These are phyloP conservation scores for Porogramme epimiltina DNA, from an alignment of 1,284 basidiomycete species.

Conservation along the genomic window DNA sequence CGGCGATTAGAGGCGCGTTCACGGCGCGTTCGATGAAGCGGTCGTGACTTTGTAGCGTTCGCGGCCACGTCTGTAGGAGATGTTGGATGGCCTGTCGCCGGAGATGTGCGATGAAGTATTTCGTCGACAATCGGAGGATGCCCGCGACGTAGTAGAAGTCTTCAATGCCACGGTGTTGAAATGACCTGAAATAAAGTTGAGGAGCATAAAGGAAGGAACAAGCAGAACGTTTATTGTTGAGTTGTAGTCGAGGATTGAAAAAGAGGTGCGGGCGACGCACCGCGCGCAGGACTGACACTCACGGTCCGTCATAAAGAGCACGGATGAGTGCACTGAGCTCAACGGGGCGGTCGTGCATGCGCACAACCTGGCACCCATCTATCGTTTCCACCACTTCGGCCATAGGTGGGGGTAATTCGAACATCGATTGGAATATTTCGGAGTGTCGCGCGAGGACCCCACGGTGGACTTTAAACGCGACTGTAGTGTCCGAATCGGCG, in stretches of 20 bases:
- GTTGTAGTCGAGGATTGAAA: not conserved
- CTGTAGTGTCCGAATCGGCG: slow-evolving; percentile 27
- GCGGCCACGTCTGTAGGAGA: slow-evolving; percentile 53
- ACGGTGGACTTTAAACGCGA: slow-evolving; percentile 58
- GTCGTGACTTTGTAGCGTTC: slow-evolving; percentile 57
- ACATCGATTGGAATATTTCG: slow-evolving; percentile 61
- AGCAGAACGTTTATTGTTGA: not conserved
- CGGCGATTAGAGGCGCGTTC: slow-evolving; percentile 40
- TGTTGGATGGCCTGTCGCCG: slow-evolving; percentile 49
- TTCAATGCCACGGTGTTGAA: slow-evolving; percentile 42
- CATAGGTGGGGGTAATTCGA: slow-evolving; percentile 49
- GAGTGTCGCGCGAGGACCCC: slow-evolving; percentile 61
- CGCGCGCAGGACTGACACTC: slow-evolving; percentile 32
- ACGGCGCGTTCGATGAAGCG: slow-evolving; percentile 55
- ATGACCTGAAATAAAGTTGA: slow-evolving; percentile 29
- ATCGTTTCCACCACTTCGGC: slow-evolving; percentile 34
- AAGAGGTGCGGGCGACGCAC: slow-evolving; percentile 6
- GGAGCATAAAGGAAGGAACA: not conserved
- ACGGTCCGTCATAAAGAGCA: slow-evolving; percentile 61
- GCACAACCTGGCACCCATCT: slow-evolving; percentile 52
- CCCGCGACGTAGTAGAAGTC: slow-evolving; percentile 58
- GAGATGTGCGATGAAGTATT: slow-evolving; percentile 55
- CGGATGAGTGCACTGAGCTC: slow-evolving; percentile 56
- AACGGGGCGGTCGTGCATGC: slow-evolving; percentile 53
- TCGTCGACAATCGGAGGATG: slow-evolving; percentile 57